phyloP scores from a whole-genome alignment of 2,329 filamentous ascomycete species.

The Aspergillaceae sp. region DNA sequence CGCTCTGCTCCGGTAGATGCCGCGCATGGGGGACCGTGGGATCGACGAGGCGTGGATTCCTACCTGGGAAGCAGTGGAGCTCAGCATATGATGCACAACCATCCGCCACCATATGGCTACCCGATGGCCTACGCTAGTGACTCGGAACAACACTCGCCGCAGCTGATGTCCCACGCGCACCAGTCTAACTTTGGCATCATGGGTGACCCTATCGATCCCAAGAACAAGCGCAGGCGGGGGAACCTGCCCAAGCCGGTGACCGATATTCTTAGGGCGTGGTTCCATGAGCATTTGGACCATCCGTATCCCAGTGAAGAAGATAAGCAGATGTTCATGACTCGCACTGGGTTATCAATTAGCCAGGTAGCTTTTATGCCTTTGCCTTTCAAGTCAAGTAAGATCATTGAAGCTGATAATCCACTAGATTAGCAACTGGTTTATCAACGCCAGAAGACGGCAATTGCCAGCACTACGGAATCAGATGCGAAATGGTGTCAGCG shows the following conservation, averaged over 20 bases:
- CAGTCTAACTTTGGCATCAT: slow-evolving; percentile 33
- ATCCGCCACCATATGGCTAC: slow-evolving; percentile 19
- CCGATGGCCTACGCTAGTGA: slow-evolving; percentile 24
- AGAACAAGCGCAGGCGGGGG: slow-evolving; percentile 55
- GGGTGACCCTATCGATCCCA: slow-evolving; percentile 29
- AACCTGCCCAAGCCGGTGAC: slow-evolving; percentile 89
- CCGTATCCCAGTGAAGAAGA: slow-evolving; percentile 84
- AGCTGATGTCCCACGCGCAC: slow-evolving; percentile 20
- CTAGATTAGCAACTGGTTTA: slow-evolving; percentile 48
- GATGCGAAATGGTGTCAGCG: slow-evolving; percentile 27
- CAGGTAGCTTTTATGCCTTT: slow-evolving; percentile 28
- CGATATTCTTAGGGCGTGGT: slow-evolving; percentile 72
- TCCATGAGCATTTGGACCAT: slow-evolving; percentile 64
- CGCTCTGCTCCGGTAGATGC: background rate
- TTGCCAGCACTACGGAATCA: slow-evolving; percentile 40
- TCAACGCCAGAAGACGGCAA: slow-evolving; percentile 43
- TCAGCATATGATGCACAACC: slow-evolving; percentile 16
- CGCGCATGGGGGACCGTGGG: slow-evolving; percentile 7
- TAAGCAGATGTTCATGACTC: slow-evolving; percentile 69
- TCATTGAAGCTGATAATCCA: slow-evolving; percentile 2
- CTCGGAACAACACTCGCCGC: slow-evolving; percentile 24
- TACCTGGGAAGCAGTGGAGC: slow-evolving; percentile 11
- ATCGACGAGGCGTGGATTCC: slow-evolving; percentile 16
- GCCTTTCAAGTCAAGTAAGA: background rate
- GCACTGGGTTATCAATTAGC: slow-evolving; percentile 70